These are phyloP conservation scores for Backusella macrospora DNA, from an alignment of 192 early-diverging fungal species.

Conservation along the genomic window DNA sequence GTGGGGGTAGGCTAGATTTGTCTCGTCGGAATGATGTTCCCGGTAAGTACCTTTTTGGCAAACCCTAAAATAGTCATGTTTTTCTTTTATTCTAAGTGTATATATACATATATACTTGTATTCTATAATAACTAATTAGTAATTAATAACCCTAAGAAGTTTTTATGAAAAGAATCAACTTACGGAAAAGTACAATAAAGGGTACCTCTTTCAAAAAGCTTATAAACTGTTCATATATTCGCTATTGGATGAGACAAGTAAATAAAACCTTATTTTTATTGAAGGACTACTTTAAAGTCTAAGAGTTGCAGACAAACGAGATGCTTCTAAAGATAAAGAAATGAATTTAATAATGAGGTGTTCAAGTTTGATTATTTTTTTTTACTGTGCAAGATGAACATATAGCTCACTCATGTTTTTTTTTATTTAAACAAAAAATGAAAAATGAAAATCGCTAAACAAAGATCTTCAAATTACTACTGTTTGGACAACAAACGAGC, in stretches of 20 bases:
- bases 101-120: slow-evolving; percentile 8
- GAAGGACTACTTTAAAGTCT: slow-evolving; percentile 6
- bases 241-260: not conserved
- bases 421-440: not conserved
- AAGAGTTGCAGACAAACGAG: not conserved
- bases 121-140: slow-evolving; percentile 15
- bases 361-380: not conserved
- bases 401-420: not conserved
- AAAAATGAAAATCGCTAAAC: slow-evolving; percentile 13
- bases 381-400: not conserved
- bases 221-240: not conserved
- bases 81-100: slow-evolving; percentile 9
- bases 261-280: slow-evolving; percentile 12
- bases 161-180: not conserved
- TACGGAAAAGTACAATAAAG: slow-evolving; percentile 1
- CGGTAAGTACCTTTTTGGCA: slow-evolving; percentile 16
- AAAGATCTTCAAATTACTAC: slow-evolving; percentile 9
- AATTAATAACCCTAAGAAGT: not conserved
- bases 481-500: slow-evolving; percentile 17
- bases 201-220: not conserved
- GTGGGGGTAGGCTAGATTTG: slow-evolving; percentile 11
- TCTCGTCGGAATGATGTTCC: not conserved
- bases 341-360: not conserved
- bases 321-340: not conserved
- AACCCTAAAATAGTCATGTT: slow-evolving; percentile 15